Conservation (phyloP, 257 asterid species). For the Solanum stenotomum region DNA sequence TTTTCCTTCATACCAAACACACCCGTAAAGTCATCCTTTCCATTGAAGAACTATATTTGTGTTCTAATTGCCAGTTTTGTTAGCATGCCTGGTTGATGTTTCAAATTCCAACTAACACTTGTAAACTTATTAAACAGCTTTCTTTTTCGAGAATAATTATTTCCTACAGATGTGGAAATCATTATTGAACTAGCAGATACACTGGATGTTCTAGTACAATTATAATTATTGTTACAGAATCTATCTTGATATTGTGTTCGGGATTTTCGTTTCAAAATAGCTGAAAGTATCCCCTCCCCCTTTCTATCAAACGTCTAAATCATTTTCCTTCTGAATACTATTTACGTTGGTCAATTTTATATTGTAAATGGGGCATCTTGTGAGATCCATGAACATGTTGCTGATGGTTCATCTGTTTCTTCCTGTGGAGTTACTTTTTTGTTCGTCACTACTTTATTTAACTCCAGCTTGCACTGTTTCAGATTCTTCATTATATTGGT, state of each 20-base stretch:
- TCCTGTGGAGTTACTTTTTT: background rate
- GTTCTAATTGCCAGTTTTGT: background rate
- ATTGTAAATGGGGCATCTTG: background rate
- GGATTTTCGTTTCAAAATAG: background rate
- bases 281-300: background rate
- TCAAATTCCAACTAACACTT: background rate
- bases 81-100: background rate
- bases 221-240: background rate
- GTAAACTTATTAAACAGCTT: background rate
- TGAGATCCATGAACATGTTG: background rate
- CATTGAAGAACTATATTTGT: background rate
- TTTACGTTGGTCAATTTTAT: background rate
- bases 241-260: background rate
- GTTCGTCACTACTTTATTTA: conserved; percentile 8
- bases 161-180: background rate
- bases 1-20: too few species aligned
- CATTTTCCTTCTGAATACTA: background rate
- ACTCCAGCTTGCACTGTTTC: conserved; percentile 16
- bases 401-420: background rate
- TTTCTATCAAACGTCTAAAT: background rate
- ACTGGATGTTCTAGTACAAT: background rate
- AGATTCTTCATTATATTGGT: conserved; percentile 97
- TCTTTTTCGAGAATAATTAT: background rate
- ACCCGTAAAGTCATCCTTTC: background rate
- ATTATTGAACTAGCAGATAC: background rate